phyloP scores from a whole-genome alignment of 2,329 filamentous ascomycete genomes.

The Westerdykella sp. region DNA sequence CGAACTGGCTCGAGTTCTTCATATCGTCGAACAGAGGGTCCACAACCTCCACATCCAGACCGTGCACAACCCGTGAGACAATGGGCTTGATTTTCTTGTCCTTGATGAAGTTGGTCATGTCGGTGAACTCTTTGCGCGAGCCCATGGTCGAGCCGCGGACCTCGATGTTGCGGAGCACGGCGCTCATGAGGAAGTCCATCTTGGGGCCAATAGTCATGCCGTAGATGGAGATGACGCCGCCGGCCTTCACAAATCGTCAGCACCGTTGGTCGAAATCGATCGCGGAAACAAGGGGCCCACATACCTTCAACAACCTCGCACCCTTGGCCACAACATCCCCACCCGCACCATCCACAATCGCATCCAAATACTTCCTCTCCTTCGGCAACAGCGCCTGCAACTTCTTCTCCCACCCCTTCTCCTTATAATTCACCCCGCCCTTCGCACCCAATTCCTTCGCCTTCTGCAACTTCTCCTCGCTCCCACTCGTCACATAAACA shows the following conservation, averaged over 20 bases:
- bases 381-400: slow-evolving; percentile 56
- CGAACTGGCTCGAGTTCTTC: slow-evolving; percentile 79
- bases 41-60: slow-evolving; percentile 70
- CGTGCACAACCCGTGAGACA: slow-evolving; percentile 66
- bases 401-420: slow-evolving; percentile 74
- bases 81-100: slow-evolving; percentile 68
- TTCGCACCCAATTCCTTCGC: slow-evolving; percentile 67
- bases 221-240: slow-evolving; percentile 79
- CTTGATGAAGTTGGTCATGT: slow-evolving; percentile 80
- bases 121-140: slow-evolving; percentile 78
- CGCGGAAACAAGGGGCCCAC: neutral
- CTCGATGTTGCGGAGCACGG: slow-evolving; percentile 82
- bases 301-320: slow-evolving; percentile 60
- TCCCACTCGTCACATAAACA: slow-evolving; percentile 76
- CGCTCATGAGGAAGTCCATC: slow-evolving; percentile 80
- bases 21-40: slow-evolving; percentile 82
- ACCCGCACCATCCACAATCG: slow-evolving; percentile 85
- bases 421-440: slow-evolving; percentile 78
- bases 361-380: slow-evolving; percentile 66
- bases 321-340: slow-evolving; percentile 67
- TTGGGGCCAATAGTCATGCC: slow-evolving; percentile 85
- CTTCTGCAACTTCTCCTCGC: slow-evolving; percentile 65
- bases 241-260: slow-evolving; percentile 42
- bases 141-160: slow-evolving; percentile 86
- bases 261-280: neutral